Evolutionary conservation across 305 asterid genomes (phyloP), one percentile per base, ranked within the genome.

Genomic region (Fraxinus dipetala): DNA sequence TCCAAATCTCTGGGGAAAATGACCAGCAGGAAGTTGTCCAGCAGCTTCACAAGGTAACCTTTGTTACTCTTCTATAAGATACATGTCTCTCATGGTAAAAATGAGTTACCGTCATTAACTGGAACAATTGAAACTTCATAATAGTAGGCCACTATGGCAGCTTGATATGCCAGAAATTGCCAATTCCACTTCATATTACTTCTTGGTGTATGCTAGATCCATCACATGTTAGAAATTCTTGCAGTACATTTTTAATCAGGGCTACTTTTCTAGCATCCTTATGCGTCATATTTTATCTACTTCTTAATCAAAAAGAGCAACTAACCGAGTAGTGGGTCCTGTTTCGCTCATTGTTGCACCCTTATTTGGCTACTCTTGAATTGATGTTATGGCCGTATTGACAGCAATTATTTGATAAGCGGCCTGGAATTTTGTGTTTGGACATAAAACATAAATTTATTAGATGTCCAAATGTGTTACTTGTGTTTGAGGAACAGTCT

Each of bases 21-120:
- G 98, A 96, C 80, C 97, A 94, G 90, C 97, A 96, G 89, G 99
- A 96, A 90, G 98, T 96, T 85, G 99, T 96, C 82, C 99, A 96
- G 86, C 98, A 96, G 88, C 99, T 96, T 86, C 99, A 94, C 91
- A 96, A 93, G 99, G 99, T 94, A 86, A 63, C n/a, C 32, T 63
- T 63, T 9, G 5, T 24, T 24, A 36, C 10, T 56, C 34, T 16
- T 65, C 48, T 36, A 72, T 63, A 65, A 10, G 43, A 82, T 84
- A 34, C 38, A 16, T 18, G 51, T 74, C 63, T 8, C 34, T 63
- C 78, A 31, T 63, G 70, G 77, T 20, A 38, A 74, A 51, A 63
- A 59, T 63, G 77, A 76, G 51, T 30, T 13, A n/a, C 38, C 9
- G 32, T 67, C 36, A 67, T 28, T 26, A 13, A 65, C 14, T 20